Conservation (phyloP, 2,329 filamentous ascomycete genomes). For the Shiraia sp. region DNA sequence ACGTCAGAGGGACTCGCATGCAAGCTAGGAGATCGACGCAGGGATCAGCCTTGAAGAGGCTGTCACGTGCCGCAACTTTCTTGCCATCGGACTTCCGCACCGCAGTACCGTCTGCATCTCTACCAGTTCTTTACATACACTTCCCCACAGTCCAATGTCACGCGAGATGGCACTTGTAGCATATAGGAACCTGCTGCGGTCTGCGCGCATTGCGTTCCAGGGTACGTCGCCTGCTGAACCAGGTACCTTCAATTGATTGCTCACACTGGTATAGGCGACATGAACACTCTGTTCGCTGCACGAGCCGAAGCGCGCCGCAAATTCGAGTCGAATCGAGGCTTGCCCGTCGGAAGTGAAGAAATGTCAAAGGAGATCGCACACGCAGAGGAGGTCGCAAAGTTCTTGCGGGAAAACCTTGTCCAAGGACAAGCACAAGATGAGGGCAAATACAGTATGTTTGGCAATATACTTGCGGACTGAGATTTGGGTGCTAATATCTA, state of each 20-base stretch:
- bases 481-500: constrained; percentile 14
- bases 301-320: constrained; percentile 70
- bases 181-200: constrained; percentile 81
- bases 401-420: constrained; percentile 83
- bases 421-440: constrained; percentile 68
- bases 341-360: constrained; percentile 63
- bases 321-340: constrained; percentile 70
- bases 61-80: constrained; percentile 27
- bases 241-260: not conserved
- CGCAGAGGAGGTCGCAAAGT: constrained; percentile 78
- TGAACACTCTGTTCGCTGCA: constrained; percentile 69
- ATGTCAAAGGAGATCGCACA: constrained; percentile 70
- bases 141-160: constrained; percentile 16
- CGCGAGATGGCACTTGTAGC: constrained; percentile 67
- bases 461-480: not conserved
- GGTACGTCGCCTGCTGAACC: constrained; percentile 55
- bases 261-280: constrained; percentile 63
- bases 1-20: constrained; percentile 23
- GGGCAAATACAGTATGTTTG: constrained; percentile 64
- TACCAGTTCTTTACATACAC: constrained; percentile 1
- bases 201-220: constrained; percentile 80
- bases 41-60: constrained; percentile 20
- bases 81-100: constrained; percentile 16
- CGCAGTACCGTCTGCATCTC: constrained; percentile 2
- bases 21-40: constrained; percentile 28